Base-by-base conservation (phyloP, 805 yeast genomes). In the Candida lessepsii region DNA sequence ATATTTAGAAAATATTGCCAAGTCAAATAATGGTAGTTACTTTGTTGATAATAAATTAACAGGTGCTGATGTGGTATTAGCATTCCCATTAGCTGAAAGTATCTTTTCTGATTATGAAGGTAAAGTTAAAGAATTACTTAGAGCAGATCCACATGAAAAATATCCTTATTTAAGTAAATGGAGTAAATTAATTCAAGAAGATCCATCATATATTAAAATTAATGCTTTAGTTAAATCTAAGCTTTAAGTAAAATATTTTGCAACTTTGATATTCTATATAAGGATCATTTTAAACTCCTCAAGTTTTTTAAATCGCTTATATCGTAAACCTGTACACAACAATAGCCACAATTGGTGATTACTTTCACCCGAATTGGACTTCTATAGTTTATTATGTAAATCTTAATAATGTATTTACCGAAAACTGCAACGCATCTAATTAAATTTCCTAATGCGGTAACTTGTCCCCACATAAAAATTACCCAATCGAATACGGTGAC, bases 61-160 rank as follows among this genome's bases (percentile, higher is more conserved):
- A 13, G 81, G 62, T 3, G 83, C 82, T 7, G 83, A 78, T 47
- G 70, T 83, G 39, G 68, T 80, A 39, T 57, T 79, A 47, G 55
- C 65, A 0, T 80, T 71, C 59, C 81, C 82, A 0, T 28, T 65
- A 24, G 50, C 42, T 19, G 62, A 58, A 16, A 43, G 46, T 33
- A 29, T 57, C 1, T 58, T 58, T 35, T 8, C 17, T n/a, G 50
- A 52, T 35, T 53, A 58, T 41, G 51, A 49, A 16, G 48, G 44
- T 1, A 58, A 62, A 11, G 54, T 50, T 15, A 47, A 33, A 25
- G 51, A 48, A 9, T 47, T 57, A 11, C 35, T 44, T 16, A 23
- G 21, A 9, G 39, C 28, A 1, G 34, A 35, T 33, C 47, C 48
- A 8, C n/a, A 31, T 9, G 34, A 35, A 11, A 20, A 18, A 9